These are phyloP conservation scores for Salpingoeca rosetta DNA, from an alignment of 78 protist species.

Conservation along the genomic window DNA sequence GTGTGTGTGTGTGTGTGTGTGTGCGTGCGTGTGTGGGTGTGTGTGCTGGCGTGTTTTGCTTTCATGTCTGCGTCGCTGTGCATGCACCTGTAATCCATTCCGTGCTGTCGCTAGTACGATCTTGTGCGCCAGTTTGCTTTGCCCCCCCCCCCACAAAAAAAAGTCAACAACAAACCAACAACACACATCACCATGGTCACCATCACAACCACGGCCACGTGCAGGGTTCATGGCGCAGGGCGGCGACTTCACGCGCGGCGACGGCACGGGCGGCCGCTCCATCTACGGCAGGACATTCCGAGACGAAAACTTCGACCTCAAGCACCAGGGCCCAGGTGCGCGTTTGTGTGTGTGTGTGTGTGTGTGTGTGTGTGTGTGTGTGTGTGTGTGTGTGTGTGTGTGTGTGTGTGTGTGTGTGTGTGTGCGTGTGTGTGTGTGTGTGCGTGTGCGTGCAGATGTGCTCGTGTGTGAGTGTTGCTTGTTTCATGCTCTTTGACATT, in stretches of 20 bases:
- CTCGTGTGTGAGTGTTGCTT: neutral
- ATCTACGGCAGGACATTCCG: conserved; percentile 75
- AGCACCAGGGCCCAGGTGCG: conserved; percentile 52
- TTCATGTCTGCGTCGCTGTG: too few species aligned
- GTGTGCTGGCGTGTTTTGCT: too few species aligned
- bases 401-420: neutral
- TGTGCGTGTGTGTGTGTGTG: neutral
- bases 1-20: too few species aligned
- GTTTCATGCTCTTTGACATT: neutral
- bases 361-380: neutral
- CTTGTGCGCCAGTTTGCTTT: neutral
- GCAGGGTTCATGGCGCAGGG: conserved; percentile 80
- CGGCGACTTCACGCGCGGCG: conserved; percentile 84
- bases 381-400: neutral
- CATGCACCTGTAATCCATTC: neutral
- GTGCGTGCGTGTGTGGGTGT: too few species aligned
- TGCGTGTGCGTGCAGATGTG: neutral
- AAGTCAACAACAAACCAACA: too few species aligned
- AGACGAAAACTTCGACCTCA: conserved; percentile 65
- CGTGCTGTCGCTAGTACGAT: neutral
- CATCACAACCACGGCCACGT: too few species aligned
- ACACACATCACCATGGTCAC: too few species aligned
- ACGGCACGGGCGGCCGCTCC: conserved; percentile 83
- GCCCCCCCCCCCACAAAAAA: too few species aligned
- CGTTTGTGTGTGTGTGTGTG: too few species aligned